phyloP scores from a whole-genome alignment of 768 basidiomycete species.

The Leucogyrophana mollusca region DNA sequence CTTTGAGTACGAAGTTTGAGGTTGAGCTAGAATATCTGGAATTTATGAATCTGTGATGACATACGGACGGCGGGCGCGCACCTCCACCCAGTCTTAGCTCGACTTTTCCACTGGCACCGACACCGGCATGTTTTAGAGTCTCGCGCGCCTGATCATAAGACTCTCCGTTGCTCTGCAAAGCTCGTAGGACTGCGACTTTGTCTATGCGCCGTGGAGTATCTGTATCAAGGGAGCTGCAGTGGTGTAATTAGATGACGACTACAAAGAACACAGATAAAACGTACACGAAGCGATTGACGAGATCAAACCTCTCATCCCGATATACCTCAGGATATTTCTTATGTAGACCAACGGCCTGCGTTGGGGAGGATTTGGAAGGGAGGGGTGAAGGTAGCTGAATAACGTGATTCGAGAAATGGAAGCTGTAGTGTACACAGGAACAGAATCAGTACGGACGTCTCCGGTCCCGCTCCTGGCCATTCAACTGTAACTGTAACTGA shows the following conservation, averaged over 20 bases:
- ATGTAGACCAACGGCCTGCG: constrained; percentile 85
- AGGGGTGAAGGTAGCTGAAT: constrained; percentile 1
- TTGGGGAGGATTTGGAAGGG: constrained; percentile 30
- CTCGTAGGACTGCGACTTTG: constrained; percentile 77
- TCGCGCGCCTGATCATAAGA: constrained; percentile 89
- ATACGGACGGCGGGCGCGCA: constrained; percentile 37
- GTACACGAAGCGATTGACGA: constrained; percentile 95
- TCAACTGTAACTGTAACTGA: no score
- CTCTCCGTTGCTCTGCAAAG: constrained; percentile 76
- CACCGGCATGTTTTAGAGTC: constrained; percentile 89
- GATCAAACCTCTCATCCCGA: constrained; percentile 91
- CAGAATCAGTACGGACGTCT: no score
- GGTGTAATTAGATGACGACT: constrained; percentile 3
- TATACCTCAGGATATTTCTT: constrained; percentile 91
- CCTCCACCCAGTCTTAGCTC: constrained; percentile 99
- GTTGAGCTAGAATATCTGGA: constrained; percentile 54
- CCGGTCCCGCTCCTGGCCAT: no score
- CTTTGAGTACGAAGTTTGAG: constrained; percentile 67
- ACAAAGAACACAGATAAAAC: constrained; percentile 28
- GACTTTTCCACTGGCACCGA: constrained; percentile 93
- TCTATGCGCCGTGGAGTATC: constrained; percentile 82
- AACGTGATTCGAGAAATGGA: constrained; percentile 2
- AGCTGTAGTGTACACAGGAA: no score
- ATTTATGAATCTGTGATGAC: constrained; percentile 18
- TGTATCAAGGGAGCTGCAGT: constrained; percentile 63